Evolutionary conservation across 495 filamentous ascomycete genomes (phyloP).

Genomic region (Aspergillus cavernicola): DNA sequence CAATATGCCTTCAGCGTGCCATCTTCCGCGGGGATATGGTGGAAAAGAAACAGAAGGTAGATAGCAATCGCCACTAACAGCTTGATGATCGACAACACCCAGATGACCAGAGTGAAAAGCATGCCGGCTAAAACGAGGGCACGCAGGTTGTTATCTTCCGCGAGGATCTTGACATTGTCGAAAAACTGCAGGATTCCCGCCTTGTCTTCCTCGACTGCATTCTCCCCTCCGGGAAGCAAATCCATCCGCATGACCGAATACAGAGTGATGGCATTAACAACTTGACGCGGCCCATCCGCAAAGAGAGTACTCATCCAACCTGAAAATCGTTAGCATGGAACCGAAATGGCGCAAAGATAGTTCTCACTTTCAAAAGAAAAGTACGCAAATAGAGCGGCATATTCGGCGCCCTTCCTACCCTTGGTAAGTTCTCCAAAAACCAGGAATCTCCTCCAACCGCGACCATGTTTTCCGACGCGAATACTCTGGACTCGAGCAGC

Average conservation of each 20-base stretch:
- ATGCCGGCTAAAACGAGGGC: constrained; percentile 81
- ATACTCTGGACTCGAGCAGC: constrained; percentile 79
- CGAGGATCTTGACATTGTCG: constrained; percentile 69
- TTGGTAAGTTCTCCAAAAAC: constrained; percentile 92
- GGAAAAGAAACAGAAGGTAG: constrained; percentile 85
- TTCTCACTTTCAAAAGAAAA: constrained; percentile 85
- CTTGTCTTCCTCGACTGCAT: constrained; percentile 45
- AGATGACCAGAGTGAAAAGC: constrained; percentile 87
- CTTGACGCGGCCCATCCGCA: constrained; percentile 86
- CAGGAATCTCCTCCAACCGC: constrained; percentile 80
- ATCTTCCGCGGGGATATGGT: constrained; percentile 75
- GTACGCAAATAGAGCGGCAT: constrained; percentile 87
- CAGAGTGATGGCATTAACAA: constrained; percentile 82
- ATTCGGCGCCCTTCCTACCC: constrained; percentile 85
- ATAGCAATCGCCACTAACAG: constrained; percentile 68
- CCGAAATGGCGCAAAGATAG: neutral
- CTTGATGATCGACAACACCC: constrained; percentile 76
- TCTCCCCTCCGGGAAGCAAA: constrained; percentile 56
- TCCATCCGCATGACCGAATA: constrained; percentile 73
- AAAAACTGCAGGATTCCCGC: constrained; percentile 61
- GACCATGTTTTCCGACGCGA: constrained; percentile 57
- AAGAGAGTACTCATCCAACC: constrained; percentile 85
- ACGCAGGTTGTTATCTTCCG: constrained; percentile 65
- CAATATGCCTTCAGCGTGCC: constrained; percentile 82
- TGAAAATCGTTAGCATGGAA: constrained; percentile 23